These are phyloP conservation scores for Boletus rubescentipes DNA, from an alignment of 768 basidiomycete species.

Conservation along the genomic window DNA sequence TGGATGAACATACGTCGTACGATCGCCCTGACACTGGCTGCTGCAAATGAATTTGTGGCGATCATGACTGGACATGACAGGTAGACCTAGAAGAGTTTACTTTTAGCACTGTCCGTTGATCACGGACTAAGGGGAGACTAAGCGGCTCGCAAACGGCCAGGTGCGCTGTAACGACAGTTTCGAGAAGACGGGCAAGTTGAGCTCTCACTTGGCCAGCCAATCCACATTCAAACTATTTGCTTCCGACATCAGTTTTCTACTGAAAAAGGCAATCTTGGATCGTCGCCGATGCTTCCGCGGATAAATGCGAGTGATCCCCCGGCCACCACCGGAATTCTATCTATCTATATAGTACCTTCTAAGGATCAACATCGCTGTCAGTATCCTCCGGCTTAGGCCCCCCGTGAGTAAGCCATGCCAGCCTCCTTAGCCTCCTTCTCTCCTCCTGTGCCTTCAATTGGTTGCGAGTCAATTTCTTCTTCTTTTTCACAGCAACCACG, in stretches of 20 bases:
- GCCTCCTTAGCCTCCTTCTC: constrained; percentile 72
- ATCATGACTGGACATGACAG: constrained; percentile 16
- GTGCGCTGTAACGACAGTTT: constrained; percentile 17
- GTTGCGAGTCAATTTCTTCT: constrained; percentile 91
- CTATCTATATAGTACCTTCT: constrained; percentile 9
- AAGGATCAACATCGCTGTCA: constrained; percentile 53
- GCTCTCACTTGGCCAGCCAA: neutral
- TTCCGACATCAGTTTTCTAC: constrained; percentile 8
- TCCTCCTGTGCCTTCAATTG: constrained; percentile 89
- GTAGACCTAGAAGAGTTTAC: neutral
- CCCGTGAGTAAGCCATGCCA: constrained; percentile 80
- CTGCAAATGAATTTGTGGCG: constrained; percentile 19
- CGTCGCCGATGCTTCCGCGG: constrained; percentile 30
- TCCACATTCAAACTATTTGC: neutral
- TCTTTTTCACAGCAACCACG: constrained; percentile 55
- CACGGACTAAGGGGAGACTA: constrained; percentile 14
- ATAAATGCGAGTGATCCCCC: constrained; percentile 24
- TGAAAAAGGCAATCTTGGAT: constrained; percentile 32
- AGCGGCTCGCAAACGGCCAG: constrained; percentile 17
- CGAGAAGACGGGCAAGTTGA: constrained; percentile 5
- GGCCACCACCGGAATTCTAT: constrained; percentile 12
- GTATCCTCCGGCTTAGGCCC: constrained; percentile 84
- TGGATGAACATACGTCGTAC: neutral
- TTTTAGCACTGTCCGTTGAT: constrained; percentile 11
- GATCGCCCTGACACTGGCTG: constrained; percentile 9